These are phyloP conservation scores for Aspergillus vadensis DNA, from an alignment of 2,329 filamentous ascomycete species.

Conservation along the genomic window DNA sequence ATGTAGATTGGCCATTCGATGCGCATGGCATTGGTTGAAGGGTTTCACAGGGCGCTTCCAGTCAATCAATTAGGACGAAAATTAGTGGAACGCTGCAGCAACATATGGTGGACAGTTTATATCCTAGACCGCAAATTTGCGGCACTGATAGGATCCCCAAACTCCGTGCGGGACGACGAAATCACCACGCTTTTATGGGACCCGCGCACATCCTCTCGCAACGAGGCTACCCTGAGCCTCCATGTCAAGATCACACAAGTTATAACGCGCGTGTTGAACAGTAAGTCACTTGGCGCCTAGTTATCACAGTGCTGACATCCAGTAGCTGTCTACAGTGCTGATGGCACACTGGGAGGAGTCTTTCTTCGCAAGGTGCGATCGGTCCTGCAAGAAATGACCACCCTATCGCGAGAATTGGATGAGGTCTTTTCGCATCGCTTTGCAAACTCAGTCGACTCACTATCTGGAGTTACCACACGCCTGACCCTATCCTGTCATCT, in stretches of 20 bases:
- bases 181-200: constrained; percentile 48
- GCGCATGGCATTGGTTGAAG: constrained; percentile 54
- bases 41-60: constrained; percentile 57
- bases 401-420: constrained; percentile 38
- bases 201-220: constrained; percentile 39
- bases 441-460: constrained; percentile 38
- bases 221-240: constrained; percentile 39
- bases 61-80: constrained; percentile 48
- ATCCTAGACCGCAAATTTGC: constrained; percentile 58
- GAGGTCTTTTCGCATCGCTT: constrained; percentile 38
- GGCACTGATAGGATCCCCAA: constrained; percentile 56
- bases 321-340: constrained; percentile 39
- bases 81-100: constrained; percentile 52
- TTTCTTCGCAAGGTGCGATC: constrained; percentile 37
- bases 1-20: constrained; percentile 57
- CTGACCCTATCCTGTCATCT: constrained; percentile 36
- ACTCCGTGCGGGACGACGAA: constrained; percentile 54
- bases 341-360: constrained; percentile 28
- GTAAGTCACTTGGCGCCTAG: constrained; percentile 26
- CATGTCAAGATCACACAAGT: constrained; percentile 46
- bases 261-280: constrained; percentile 41
- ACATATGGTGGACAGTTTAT: constrained; percentile 60
- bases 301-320: neutral
- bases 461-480: constrained; percentile 41
- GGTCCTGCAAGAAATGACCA: constrained; percentile 36